A percentile compares a stretch with the other conserved stretches of the same genome.
Evolutionary conservation across 1,284 basidiomycete genomes (phyloP).

Genomic region (Trametes versicolor): DNA sequence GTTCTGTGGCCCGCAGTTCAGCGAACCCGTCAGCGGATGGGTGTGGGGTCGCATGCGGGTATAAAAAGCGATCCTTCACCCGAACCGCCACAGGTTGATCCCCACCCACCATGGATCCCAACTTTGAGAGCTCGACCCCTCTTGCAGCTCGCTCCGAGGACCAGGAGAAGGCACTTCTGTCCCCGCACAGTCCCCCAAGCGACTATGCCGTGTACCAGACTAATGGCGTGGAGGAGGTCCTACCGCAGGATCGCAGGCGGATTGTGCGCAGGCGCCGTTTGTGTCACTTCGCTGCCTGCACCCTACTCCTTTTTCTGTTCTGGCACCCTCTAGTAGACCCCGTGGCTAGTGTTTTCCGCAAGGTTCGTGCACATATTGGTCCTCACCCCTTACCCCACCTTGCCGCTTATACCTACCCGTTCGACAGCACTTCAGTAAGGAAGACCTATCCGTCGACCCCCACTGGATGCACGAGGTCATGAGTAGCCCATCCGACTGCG

Average conservation of each 20-base stretch:
- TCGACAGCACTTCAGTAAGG: neutral
- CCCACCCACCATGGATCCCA: conserved; percentile 16
- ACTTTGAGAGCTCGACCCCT: conserved; percentile 16
- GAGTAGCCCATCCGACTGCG: conserved; percentile 11
- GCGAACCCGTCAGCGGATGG: neutral
- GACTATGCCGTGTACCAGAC: conserved; percentile 21
- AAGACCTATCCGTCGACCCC: neutral
- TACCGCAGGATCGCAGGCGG: conserved; percentile 17
- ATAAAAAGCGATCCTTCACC: conserved; percentile 5
- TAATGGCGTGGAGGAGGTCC: neutral
- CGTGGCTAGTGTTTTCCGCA: neutral
- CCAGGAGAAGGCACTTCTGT: conserved; percentile 17
- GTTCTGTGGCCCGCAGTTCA: neutral
- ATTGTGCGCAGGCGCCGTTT: conserved; percentile 29
- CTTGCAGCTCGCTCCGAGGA: conserved; percentile 6
- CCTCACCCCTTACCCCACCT: too few species aligned
- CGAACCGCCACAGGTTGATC: conserved; percentile 2
- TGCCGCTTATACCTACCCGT: too few species aligned
- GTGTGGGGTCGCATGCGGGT: neutral
- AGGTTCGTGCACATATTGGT: neutral
- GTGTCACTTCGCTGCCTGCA: conserved; percentile 28
- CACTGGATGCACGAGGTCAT: neutral
- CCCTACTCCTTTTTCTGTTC: conserved; percentile 19
- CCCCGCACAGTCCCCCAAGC: conserved; percentile 4
- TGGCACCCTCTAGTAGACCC: conserved; percentile 9